Evolutionary conservation across 257 asterid genomes (phyloP), one percentile per base, ranked within the genome.

Genomic region (Capsicum baccatum): DNA sequence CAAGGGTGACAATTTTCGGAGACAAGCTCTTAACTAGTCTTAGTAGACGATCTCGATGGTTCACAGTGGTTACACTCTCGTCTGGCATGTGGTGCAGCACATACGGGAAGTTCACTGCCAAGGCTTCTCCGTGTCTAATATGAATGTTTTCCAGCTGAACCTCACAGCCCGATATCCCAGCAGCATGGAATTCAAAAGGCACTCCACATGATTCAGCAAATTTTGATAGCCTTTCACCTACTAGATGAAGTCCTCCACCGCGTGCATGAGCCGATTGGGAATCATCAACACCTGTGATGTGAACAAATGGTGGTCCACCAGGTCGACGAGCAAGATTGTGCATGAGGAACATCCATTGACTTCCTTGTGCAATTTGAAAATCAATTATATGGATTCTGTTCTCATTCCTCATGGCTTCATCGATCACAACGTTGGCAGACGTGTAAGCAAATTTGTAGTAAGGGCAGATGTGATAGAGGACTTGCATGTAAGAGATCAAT

Each of bases 11-110:
- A 0, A 94, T 91, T 79, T 93, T 94, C 3, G 99, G 99, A 1
- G 97, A 93, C 90, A 96, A 83, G 84, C 93, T 89, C 84, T 93
- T 93, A n/a, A 94, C 93, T 0, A 96, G 89, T 63, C 96, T 84
- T 5, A 94, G 91, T 17, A 96, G 91, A 10, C 99, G 91, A 88
- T 94, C 98, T 0, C 99, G 87, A 50, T 93, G 99, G 59, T 96
- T 96, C n/a, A 6, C 39, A 1, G 98, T 94, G 91, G 88, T 92
- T 68, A 96, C 98, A 1, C 98, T 93, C 94, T 96, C 98, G 19
- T 96, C 99, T 2, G 99, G 99, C 95, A 96, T 91, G 94, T 94
- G 99, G 87, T 96, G 99, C 84, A 96, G 85, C 80, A 94, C 85
- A 88, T 88, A 96, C 13, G 99, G 98, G 15, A 94, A 96, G 80